Conservation (phyloP, 768 basidiomycete species). For the Leccinum rimulosum region DNA sequence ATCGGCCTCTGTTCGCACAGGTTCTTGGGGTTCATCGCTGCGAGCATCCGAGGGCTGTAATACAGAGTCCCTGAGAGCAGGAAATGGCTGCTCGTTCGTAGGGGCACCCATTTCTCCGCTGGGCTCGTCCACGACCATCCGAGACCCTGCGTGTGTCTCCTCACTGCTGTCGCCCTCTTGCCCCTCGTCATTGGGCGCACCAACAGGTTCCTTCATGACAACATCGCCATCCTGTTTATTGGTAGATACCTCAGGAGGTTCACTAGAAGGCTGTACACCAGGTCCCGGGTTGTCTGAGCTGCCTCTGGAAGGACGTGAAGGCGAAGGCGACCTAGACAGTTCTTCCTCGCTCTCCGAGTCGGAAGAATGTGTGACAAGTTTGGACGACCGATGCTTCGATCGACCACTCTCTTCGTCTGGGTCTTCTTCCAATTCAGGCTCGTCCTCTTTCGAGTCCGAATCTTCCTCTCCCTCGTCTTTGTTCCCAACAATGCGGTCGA, state of each 20-base stretch:
- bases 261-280: slow-evolving; percentile 23
- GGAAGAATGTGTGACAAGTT: slow-evolving; percentile 31
- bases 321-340: slow-evolving; percentile 13
- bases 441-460: slow-evolving; percentile 38
- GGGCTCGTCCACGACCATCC: slow-evolving; percentile 12
- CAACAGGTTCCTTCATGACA: slow-evolving; percentile 8
- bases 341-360: slow-evolving; percentile 38
- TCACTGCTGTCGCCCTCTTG: slow-evolving; percentile 13
- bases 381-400: slow-evolving; percentile 33
- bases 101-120: slow-evolving; percentile 1
- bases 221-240: slow-evolving; percentile 1
- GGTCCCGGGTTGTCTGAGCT: slow-evolving; percentile 30
- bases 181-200: not conserved
- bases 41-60: not conserved
- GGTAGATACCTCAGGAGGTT: not conserved
- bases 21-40: not conserved
- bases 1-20: slow-evolving; percentile 22
- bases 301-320: slow-evolving; percentile 28
- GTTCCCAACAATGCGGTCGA: slow-evolving; percentile 30
- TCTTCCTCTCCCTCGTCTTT: slow-evolving; percentile 38
- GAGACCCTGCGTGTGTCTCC: slow-evolving; percentile 21
- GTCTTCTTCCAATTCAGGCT: slow-evolving; percentile 43
- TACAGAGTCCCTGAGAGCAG: not conserved
- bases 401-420: slow-evolving; percentile 33
- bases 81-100: not conserved